Conservation (phyloP, 257 asterid genomes). For the Nicotiana noctiflora region DNA sequence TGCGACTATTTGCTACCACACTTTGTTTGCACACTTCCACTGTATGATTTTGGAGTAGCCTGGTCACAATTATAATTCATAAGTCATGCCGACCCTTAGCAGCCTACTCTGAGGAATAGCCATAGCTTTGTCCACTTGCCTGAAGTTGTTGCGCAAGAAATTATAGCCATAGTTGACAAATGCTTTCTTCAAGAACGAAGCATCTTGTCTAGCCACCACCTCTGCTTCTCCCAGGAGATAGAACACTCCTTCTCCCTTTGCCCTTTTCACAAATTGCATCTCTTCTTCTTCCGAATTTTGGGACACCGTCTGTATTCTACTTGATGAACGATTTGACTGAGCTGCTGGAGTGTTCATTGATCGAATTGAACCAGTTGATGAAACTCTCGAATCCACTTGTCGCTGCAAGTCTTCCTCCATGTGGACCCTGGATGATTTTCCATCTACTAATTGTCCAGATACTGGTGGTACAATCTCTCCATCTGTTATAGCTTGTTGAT, state of each 20-base stretch:
- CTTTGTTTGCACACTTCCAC: no score
- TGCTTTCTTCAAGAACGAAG: slow-evolving; percentile 42
- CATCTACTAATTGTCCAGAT: background rate
- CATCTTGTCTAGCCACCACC: slow-evolving; percentile 50
- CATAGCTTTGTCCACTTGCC: slow-evolving; percentile 51
- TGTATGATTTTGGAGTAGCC: background rate
- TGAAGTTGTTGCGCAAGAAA: slow-evolving; percentile 59
- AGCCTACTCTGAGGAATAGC: slow-evolving; percentile 57
- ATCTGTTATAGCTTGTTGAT: background rate
- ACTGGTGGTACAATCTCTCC: background rate
- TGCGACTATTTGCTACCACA: no score
- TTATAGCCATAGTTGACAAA: slow-evolving; percentile 41
- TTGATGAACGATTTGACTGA: slow-evolving; percentile 32
- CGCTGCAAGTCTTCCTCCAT: slow-evolving; percentile 24
- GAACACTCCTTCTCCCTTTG: slow-evolving; percentile 48
- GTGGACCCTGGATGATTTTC: slow-evolving; percentile 26
- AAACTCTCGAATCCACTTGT: slow-evolving; percentile 10
- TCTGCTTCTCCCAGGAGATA: slow-evolving; percentile 66
- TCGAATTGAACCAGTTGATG: slow-evolving; percentile 16
- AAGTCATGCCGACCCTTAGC: slow-evolving; percentile 69
- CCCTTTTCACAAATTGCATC: slow-evolving; percentile 31
- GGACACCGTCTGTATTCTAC: background rate
- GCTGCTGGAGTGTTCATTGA: background rate
- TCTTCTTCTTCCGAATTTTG: slow-evolving; percentile 27
- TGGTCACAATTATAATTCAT: slow-evolving; percentile 32